Conservation (phyloP, 1,284 basidiomycete species). For the Cutaneotrichosporon sp. region DNA sequence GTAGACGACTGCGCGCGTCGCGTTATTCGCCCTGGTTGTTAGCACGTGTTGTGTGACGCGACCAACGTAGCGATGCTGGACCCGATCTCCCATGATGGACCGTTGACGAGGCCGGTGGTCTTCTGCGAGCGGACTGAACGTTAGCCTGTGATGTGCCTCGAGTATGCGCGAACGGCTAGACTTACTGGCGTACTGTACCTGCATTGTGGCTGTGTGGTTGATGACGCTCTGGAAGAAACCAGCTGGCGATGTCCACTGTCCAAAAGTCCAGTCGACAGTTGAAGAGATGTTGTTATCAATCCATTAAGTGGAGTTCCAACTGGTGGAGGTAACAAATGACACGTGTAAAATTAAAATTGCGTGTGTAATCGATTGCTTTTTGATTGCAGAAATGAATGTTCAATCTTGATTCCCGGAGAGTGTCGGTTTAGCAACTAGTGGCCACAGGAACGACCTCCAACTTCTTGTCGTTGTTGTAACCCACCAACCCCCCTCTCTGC, state of each 20-base stretch:
- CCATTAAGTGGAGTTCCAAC: background rate
- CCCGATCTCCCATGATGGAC: slow-evolving; percentile 71
- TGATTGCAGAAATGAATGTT: background rate
- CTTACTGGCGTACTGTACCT: slow-evolving; percentile 64
- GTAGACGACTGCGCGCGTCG: slow-evolving; percentile 72
- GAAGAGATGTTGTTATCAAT: background rate
- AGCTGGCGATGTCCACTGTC: background rate
- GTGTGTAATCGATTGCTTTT: background rate
- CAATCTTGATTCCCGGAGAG: background rate
- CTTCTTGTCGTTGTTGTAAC: slow-evolving; percentile 2
- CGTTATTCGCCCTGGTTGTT: slow-evolving; percentile 57
- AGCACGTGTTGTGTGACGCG: slow-evolving; percentile 51
- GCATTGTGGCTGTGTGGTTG: background rate
- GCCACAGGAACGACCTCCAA: background rate
- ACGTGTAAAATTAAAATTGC: slow-evolving; percentile 5
- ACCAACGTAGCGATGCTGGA: slow-evolving; percentile 60
- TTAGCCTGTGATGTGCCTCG: background rate
- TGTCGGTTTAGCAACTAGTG: background rate
- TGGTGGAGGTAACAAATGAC: background rate
- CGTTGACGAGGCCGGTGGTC: slow-evolving; percentile 78
- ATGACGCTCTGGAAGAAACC: background rate
- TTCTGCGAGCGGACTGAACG: slow-evolving; percentile 85
- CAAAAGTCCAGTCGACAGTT: slow-evolving; percentile 1
- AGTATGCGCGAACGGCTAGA: slow-evolving; percentile 26
- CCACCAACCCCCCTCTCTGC: background rate